Evolutionary conservation across 768 basidiomycete genomes (phyloP), one percentile per base, ranked within the genome.

Genomic region (Kwoniella newhampshirensis): DNA sequence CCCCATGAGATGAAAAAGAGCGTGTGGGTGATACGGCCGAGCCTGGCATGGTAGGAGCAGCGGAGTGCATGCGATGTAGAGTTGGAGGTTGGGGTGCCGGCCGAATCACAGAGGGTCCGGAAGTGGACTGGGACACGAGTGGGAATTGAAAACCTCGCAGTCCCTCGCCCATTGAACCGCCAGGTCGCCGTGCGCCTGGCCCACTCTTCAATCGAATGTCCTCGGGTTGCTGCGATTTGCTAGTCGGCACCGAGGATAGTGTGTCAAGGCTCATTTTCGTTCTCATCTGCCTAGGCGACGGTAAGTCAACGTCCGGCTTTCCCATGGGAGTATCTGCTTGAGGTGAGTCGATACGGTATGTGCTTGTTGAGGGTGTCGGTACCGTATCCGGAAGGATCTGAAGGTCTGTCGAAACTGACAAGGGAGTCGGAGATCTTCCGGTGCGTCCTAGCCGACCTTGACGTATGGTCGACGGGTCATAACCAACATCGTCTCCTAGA

Each of bases 71-170:
- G 4, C 71, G 55, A 9, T 54, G 53, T 2, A 68, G 32, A 2
- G 59, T 26, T 18, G 66, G 57, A 8, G 70, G 52, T 12, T 20
- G 40, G 44, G 7, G 25, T 41, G 17, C 51, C 8, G 32, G 41
- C 6, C 3, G 26, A 23, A 32, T 50, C 48, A 41, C 40, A 13
- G 41, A 26, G 28, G 51, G 41, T 43, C 39, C 57, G 4, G 56
- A 25, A 21, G 42, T 45, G 28, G 44, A 47, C 42, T 55, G 59
- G 15, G 51, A 52, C 9, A 68, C 67, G 4, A 72, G 54, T 4
- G 70, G 70, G 51, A 72, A 72, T 49, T 72, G 70, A 46, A 72
- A 72, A 5, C 70, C 70, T 41, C 68, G 49, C 28, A 72, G 51
- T 20, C 66, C 66, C 26, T 69, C 70, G 6, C 67, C 66, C 3